Percentiles rank a stretch among this genome's conserved stretches.
These are phyloP conservation scores for Mycena metata DNA, from an alignment of 768 basidiomycete genomes.

Conservation along the genomic window DNA sequence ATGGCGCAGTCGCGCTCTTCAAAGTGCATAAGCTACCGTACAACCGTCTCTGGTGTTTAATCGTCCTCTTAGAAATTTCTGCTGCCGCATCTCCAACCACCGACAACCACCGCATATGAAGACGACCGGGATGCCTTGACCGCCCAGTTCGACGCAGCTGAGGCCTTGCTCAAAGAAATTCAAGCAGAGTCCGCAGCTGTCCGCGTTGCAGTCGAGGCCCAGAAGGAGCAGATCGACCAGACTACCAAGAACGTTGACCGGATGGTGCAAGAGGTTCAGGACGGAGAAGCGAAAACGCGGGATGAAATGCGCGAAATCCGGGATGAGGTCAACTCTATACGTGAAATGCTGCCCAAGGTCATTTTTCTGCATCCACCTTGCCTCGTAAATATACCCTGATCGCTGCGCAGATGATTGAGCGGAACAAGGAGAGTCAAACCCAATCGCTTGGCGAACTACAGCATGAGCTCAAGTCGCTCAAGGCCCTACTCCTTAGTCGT, in stretches of 20 bases:
- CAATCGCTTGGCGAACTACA: conserved; percentile 90
- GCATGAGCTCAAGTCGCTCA: conserved; percentile 94
- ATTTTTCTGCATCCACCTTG: conserved; percentile 34
- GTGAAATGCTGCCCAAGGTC: conserved; percentile 95
- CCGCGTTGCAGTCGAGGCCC: conserved; percentile 79
- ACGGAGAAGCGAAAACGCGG: conserved; percentile 81
- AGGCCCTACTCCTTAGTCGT: conserved; percentile 86
- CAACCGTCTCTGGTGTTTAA: conserved; percentile 15
- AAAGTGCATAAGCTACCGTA: conserved; percentile 60
- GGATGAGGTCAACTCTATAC: conserved; percentile 90
- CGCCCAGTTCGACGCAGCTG: conserved; percentile 92
- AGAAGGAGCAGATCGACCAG: conserved; percentile 78
- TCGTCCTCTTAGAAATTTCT: conserved; percentile 81
- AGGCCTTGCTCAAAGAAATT: conserved; percentile 84
- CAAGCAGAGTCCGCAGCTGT: conserved; percentile 82
- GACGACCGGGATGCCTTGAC: conserved; percentile 86
- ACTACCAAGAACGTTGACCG: conserved; percentile 79
- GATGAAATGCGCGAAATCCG: conserved; percentile 94
- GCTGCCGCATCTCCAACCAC: conserved; percentile 91
- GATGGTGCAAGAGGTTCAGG: conserved; percentile 80
- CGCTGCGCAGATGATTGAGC: conserved; percentile 87
- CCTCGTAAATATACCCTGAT: conserved; percentile 12
- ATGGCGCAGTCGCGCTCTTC: conserved; percentile 84
- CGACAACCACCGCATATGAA: conserved; percentile 90
- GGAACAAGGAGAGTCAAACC: conserved; percentile 87